Evolutionary conservation across 176 grass and related monocot species (phyloP).

Genomic region (Guadua angustifolia): DNA sequence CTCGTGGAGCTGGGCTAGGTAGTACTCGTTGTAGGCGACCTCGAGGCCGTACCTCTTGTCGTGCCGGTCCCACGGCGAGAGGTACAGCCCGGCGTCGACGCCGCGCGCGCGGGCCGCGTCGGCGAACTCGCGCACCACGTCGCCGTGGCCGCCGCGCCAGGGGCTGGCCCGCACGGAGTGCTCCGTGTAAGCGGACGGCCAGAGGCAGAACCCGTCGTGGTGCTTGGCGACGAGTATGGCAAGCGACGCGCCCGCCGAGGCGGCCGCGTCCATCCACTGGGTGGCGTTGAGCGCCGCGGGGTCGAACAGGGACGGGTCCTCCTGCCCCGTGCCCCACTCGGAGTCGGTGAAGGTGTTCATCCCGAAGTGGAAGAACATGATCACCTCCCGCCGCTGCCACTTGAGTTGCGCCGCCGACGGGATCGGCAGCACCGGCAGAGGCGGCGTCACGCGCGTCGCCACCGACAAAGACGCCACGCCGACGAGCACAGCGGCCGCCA

Average conservation of each 20-base stretch:
- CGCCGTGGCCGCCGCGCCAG: slow-evolving; percentile 66
- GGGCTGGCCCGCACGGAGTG: slow-evolving; percentile 75
- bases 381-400: slow-evolving; percentile 88
- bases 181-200: slow-evolving; percentile 77
- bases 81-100: slow-evolving; percentile 73
- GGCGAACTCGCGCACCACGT: slow-evolving; percentile 69
- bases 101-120: slow-evolving; percentile 41
- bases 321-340: slow-evolving; percentile 74
- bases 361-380: slow-evolving; percentile 99
- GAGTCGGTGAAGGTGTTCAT: slow-evolving; percentile 98
- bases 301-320: slow-evolving; percentile 58
- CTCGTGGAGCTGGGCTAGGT: slow-evolving; percentile 82
- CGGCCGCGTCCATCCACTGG: slow-evolving; percentile 83
- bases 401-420: slow-evolving; percentile 76
- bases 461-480: not conserved
- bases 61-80: slow-evolving; percentile 95
- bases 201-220: slow-evolving; percentile 97
- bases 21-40: slow-evolving; percentile 86
- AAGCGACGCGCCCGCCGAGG: slow-evolving; percentile 58
- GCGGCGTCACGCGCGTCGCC: slow-evolving; percentile 43
- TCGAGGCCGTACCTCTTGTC: slow-evolving; percentile 73
- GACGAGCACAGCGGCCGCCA: not conserved
- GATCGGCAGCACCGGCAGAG: slow-evolving; percentile 67
- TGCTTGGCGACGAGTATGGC: slow-evolving; percentile 91
- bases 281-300: slow-evolving; percentile 56